phyloP scores from a whole-genome alignment of 257 asterid genomes.

The Striga asiatica region DNA sequence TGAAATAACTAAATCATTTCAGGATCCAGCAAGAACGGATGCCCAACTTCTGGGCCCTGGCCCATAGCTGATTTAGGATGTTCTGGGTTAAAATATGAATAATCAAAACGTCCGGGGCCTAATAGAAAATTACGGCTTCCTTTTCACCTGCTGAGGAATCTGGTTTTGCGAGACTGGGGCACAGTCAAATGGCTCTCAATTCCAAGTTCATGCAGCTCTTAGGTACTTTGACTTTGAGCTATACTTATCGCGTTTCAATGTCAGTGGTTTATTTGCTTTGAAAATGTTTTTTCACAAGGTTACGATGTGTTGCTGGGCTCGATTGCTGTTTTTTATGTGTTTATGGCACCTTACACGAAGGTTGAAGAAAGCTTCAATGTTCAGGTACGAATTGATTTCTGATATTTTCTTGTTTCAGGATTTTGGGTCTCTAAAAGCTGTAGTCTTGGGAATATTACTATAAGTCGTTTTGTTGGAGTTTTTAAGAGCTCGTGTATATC shows the following conservation, averaged over 20 bases:
- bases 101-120: not conserved
- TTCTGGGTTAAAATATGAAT: not conserved
- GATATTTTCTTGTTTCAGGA: not conserved
- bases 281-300: slow-evolving; percentile 29
- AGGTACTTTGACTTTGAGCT: slow-evolving; percentile 18
- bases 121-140: not conserved
- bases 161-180: slow-evolving; percentile 1
- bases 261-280: not conserved
- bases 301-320: slow-evolving; percentile 77
- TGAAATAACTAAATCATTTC: too few species aligned
- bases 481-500: not conserved
- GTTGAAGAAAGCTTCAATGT: slow-evolving; percentile 97
- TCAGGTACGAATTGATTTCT: slow-evolving; percentile 40
- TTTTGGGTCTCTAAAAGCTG: not conserved
- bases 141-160: slow-evolving; percentile 11
- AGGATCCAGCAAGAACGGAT: too few species aligned
- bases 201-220: slow-evolving; percentile 28
- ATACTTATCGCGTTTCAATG: not conserved
- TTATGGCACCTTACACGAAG: slow-evolving; percentile 85
- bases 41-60: too few species aligned
- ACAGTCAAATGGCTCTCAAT: slow-evolving; percentile 20
- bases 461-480: not conserved
- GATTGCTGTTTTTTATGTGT: slow-evolving; percentile 73
- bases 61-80: too few species aligned
- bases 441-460: not conserved